Percentiles rank a stretch among this genome's conserved stretches.
These are phyloP conservation scores for Pseudogymnoascus sp. DNA, from an alignment of 2,329 filamentous ascomycete genomes.

Conservation along the genomic window DNA sequence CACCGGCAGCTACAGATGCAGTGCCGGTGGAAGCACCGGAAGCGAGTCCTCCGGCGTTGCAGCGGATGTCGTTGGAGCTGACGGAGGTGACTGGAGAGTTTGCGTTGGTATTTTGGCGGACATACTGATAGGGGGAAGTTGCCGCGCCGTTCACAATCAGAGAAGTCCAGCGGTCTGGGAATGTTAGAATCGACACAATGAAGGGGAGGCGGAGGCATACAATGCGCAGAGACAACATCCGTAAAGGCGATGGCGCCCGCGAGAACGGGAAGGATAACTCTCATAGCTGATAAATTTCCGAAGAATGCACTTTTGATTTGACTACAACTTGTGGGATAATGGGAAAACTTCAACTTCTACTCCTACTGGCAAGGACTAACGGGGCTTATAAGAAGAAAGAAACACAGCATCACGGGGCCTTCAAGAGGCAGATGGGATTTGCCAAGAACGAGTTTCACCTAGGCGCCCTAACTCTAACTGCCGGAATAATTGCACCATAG, in stretches of 20 bases:
- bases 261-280: neutral
- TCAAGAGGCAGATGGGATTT: neutral
- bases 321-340: neutral
- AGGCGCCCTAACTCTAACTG: neutral
- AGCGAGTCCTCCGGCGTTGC: constrained; percentile 38
- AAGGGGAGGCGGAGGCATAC: neutral
- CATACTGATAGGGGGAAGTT: constrained; percentile 46
- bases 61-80: constrained; percentile 40
- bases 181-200: neutral
- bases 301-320: neutral
- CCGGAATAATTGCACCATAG: neutral
- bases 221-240: constrained; percentile 1
- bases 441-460: neutral
- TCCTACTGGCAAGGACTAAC: constrained; percentile 16
- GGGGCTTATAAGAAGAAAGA: neutral
- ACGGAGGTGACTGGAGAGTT: constrained; percentile 46
- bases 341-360: neutral
- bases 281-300: constrained; percentile 13
- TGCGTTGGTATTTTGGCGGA: constrained; percentile 40
- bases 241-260: constrained; percentile 1
- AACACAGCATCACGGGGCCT: neutral
- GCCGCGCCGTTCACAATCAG: constrained; percentile 33
- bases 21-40: constrained; percentile 35
- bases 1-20: constrained; percentile 41
- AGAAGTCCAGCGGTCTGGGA: constrained; percentile 11